These are phyloP conservation scores for Hordeum pubiflorum DNA, from an alignment of 202 grass and related monocot species.

Conservation along the genomic window DNA sequence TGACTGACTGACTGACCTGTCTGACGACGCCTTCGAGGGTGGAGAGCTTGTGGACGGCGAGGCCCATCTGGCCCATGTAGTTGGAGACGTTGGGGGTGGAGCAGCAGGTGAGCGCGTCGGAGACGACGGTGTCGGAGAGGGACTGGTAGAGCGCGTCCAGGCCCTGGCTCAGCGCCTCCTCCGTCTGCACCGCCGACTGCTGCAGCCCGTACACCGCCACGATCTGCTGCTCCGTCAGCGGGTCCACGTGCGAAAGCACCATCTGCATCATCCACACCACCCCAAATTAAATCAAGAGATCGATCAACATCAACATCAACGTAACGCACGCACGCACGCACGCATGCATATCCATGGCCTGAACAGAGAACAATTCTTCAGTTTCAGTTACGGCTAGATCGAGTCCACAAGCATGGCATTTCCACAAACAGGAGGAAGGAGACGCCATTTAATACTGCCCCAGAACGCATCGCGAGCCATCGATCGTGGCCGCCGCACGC, in stretches of 20 bases:
- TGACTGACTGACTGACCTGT: conserved; percentile 35
- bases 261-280: conserved; percentile 29
- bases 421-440: background rate
- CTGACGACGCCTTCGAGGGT: conserved; percentile 74
- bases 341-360: too few relatives aligned
- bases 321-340: too few relatives aligned
- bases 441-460: background rate
- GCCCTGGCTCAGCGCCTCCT: conserved; percentile 86
- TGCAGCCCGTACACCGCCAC: conserved; percentile 73
- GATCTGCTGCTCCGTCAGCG: conserved; percentile 87
- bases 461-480: background rate
- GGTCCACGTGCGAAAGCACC: conserved; percentile 64
- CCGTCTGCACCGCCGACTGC: conserved; percentile 82
- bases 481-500: background rate
- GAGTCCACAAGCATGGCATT: background rate
- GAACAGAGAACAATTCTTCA: too few relatives aligned
- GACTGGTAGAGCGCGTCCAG: conserved; percentile 82
- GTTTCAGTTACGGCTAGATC: too few relatives aligned
- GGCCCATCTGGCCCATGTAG: conserved; percentile 91
- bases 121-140: conserved; percentile 68
- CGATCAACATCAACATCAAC: too few relatives aligned
- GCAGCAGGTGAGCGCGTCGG: conserved; percentile 62
- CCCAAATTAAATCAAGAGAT: too few relatives aligned
- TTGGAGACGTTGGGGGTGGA: conserved; percentile 58
- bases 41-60: conserved; percentile 83